A percentile compares a stretch with the other conserved stretches of the same genome.
These are phyloP conservation scores for Dichomitus squalens DNA, from an alignment of 1,284 basidiomycete genomes.

Conservation along the genomic window DNA sequence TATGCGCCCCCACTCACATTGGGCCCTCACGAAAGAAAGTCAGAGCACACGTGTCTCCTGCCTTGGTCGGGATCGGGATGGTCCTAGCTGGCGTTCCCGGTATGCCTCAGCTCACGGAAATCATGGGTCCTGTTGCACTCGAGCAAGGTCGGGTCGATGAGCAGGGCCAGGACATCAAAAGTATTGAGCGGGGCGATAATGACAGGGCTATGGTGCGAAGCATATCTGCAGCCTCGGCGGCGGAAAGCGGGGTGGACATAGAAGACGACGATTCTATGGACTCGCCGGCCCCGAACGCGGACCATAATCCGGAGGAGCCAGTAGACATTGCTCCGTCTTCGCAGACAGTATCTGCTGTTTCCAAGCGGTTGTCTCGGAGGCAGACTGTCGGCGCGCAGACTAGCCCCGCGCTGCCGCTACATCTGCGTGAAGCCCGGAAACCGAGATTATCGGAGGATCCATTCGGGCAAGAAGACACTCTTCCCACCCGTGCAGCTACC, in stretches of 20 bases:
- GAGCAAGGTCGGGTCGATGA: conserved; percentile 84
- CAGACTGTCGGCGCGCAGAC: conserved; percentile 68
- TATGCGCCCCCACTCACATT: conserved; percentile 49
- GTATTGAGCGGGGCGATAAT: conserved; percentile 50
- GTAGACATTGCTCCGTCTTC: neutral
- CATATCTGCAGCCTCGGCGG: conserved; percentile 16
- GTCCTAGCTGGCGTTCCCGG: conserved; percentile 78
- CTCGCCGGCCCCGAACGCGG: conserved; percentile 10
- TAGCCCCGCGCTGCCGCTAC: conserved; percentile 66
- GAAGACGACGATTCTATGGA: conserved; percentile 20
- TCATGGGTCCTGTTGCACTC: conserved; percentile 84
- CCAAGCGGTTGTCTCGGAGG: conserved; percentile 38
- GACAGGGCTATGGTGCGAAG: conserved; percentile 31
- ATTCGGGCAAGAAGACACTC: conserved; percentile 64
- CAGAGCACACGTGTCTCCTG: conserved; percentile 72
- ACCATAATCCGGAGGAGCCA: neutral
- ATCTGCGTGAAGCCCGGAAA: conserved; percentile 50
- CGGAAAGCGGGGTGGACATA: conserved; percentile 32
- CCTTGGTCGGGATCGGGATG: conserved; percentile 86
- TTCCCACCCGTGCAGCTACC: conserved; percentile 38
- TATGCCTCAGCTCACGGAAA: conserved; percentile 73
- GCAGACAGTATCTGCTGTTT: conserved; percentile 3
- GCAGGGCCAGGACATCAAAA: conserved; percentile 48
- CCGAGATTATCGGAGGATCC: conserved; percentile 71
- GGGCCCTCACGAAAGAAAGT: conserved; percentile 65